Base-by-base conservation (phyloP, 257 asterid species). In the Solanum pimpinellifolium region DNA sequence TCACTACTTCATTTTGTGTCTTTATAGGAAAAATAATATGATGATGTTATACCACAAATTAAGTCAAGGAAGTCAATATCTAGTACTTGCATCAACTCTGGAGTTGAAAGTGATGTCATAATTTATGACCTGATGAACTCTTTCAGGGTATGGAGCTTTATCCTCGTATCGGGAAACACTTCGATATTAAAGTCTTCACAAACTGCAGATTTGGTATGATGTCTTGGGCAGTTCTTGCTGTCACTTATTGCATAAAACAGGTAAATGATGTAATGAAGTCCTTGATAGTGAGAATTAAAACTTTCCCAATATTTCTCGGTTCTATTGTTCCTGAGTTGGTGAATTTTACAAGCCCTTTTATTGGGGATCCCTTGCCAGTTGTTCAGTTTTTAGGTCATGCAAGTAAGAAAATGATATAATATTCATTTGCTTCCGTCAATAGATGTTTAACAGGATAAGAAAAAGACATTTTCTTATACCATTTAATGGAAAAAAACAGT, bases 181-280 rank as follows among this genome's bases (percentile, higher is more conserved):
- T 96, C 76, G 99, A 96, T 88, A 94, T 97, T 91, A 97, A 97
- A 90, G 99, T 97, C 59, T 97, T 97, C 89, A 97, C 99, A 41
- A 97, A 97, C 89, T 97, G 99, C 91, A 92, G 99, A 91, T 97
- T 97, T 76, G 99, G 99, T 86, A 97, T 97, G 99, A 97, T 97
- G 98, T 94, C 98, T 46, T 97, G 99, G 99, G 99, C 97, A 75
- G 99, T 97, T 92, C 98, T 97, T 88, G 94, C 98, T 33, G 90
- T 97, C 87, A 97, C 99, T 18, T 97, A 95, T 89, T 95, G 98
- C 94, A 94, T 97, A 89, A 97, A 97, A 87, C 99, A 97, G 99
- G 99, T 97, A 90, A 20, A 46, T 88, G 46, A 41, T 52, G 68
- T 44, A 25, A 68, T 4, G 0, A 33, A 18, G 81, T 47, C 83